These are phyloP conservation scores for Lupinus albus DNA, from an alignment of 306 rosid genomes.

Conservation along the genomic window DNA sequence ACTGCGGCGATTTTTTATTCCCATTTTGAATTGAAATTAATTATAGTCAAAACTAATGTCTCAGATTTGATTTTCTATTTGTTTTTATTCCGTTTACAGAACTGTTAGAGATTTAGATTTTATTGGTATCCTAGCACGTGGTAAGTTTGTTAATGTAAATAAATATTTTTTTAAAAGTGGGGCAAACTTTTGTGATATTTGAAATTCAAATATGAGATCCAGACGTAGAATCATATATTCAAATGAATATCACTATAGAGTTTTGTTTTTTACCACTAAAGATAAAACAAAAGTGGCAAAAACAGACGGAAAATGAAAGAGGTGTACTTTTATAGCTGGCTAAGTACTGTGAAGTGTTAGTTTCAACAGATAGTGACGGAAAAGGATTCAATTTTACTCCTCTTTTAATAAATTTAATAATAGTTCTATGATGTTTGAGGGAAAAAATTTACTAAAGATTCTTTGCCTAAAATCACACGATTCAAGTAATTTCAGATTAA, in stretches of 20 bases:
- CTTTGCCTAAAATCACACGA: no score
- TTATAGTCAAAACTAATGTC: neutral
- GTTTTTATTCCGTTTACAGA: neutral
- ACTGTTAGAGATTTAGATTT: neutral
- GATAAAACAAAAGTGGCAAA: neutral
- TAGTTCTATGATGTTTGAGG: no score
- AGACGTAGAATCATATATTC: constrained; percentile 5
- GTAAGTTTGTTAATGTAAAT: neutral
- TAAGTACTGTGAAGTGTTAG: neutral
- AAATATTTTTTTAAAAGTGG: neutral
- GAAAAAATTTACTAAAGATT: no score
- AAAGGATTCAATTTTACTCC: neutral
- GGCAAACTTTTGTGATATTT: neutral
- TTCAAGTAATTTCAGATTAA: no score
- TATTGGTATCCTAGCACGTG: neutral
- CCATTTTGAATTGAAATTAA: neutral
- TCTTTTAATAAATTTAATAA: no score
- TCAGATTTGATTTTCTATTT: constrained; percentile 16
- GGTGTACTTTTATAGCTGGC: neutral
- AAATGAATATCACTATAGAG: constrained; percentile 15
- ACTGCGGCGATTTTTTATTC: neutral
- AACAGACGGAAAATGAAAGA: neutral
- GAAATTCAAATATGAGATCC: constrained; percentile 31
- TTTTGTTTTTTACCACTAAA: neutral
- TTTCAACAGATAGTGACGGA: neutral